Evolutionary conservation across 108 stramenopile genomes (phyloP), one percentile per base, ranked within the genome.

Genomic region (Fragilariopsis cylindrus): DNA sequence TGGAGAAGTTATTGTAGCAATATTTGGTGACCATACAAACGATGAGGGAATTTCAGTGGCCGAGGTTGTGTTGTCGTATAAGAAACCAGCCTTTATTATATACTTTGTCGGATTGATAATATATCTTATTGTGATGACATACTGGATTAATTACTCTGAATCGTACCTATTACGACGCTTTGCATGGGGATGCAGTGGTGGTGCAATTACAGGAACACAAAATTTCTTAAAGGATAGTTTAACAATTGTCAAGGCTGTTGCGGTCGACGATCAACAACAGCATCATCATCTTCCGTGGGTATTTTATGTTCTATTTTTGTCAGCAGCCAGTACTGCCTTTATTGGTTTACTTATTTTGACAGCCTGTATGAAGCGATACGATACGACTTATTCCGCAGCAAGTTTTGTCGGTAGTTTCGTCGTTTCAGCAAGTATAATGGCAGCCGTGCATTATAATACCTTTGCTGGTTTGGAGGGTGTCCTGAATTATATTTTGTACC

Each of bases 11-110:
- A 63, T 89, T 7, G 89, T 92, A 13, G 91, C 91, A 12, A 43
- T 85, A 12, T 95, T 91, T 81, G 94, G 94, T 16, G 94, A 95
- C 84, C 94, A 95, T 63, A 92, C 83, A 7, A 95, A 91, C 69
- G 84, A 80, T 58, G 82, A 85, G 55, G 78, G 66, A 46, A 60
- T 85, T 12, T 76, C 77, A 2, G 60, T 88, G 13, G 75, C 89
- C n/a, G 90, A 88, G 50, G 88, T 94, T 73, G 84, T 87, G 44
- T 47, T 65, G 48, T 92, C 93, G 0, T 95, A 95, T 71, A 45
- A 57, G 48, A 70, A 84, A 41, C 80, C 87, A 40, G 48, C 60
- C n/a, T 91, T 92, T 72, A 18, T 82, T 1, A 18, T 69, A 9
- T 95, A 87, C 80, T 79, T 89, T 46, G 62, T 79, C 48, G 77